A percentile compares a stretch with the other conserved stretches of the same genome.
phyloP scores from a whole-genome alignment of 495 filamentous ascomycete genomes.

The Neurospora sp. region DNA sequence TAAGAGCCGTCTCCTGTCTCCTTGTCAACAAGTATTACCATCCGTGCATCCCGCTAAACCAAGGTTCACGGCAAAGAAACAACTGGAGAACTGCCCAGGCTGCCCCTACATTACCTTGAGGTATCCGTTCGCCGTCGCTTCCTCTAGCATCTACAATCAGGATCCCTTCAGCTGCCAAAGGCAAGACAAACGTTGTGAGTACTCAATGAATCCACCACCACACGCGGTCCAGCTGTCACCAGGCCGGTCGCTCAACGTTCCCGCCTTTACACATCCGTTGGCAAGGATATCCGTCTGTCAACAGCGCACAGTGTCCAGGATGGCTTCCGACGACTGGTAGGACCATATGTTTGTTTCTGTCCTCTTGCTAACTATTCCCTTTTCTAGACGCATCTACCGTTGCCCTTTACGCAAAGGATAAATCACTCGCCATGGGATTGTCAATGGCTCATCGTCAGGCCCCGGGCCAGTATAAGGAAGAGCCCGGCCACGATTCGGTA shows the following conservation, averaged over 20 bases:
- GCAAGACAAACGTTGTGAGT: not conserved
- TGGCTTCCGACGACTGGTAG: not conserved
- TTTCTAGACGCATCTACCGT: not conserved
- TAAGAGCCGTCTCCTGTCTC: not conserved
- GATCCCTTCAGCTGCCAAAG: not conserved
- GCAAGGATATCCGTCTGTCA: not conserved
- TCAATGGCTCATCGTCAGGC: conserved; percentile 33
- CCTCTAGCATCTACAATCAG: not conserved
- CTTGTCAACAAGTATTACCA: not conserved
- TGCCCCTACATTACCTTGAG: not conserved
- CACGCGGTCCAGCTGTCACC: not conserved
- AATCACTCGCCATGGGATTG: conserved; percentile 21
- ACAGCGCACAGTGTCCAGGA: not conserved
- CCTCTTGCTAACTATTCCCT: not conserved
- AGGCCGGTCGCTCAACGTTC: not conserved
- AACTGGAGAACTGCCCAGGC: not conserved
- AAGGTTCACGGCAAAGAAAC: not conserved
- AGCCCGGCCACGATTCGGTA: conserved; percentile 27
- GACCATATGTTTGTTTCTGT: not conserved
- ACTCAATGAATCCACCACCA: not conserved
- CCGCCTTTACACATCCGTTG: not conserved
- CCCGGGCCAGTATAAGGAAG: conserved; percentile 28
- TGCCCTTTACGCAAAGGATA: not conserved
- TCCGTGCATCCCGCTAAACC: not conserved
- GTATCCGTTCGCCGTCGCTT: not conserved